Evolutionary conservation across 768 basidiomycete genomes (phyloP).

Genomic region (Podaxis pistillaris): DNA sequence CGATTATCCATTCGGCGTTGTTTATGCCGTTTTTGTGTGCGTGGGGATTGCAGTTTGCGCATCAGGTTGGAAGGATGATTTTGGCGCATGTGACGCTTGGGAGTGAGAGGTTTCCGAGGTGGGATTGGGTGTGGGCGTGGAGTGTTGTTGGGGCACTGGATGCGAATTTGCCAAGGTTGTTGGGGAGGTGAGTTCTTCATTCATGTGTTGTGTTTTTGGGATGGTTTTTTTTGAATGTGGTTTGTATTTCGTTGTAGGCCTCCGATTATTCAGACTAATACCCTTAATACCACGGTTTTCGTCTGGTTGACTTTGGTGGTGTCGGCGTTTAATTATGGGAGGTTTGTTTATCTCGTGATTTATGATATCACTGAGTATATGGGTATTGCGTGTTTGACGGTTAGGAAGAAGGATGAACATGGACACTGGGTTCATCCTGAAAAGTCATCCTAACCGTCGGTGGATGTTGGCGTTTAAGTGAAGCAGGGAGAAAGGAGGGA

Average conservation of each 20-base stretch:
- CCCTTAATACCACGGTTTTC: constrained; percentile 61
- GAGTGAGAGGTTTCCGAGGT: constrained; percentile 76
- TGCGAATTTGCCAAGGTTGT: constrained; percentile 69
- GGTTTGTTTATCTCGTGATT: constrained; percentile 84
- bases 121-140: constrained; percentile 88
- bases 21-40: constrained; percentile 88
- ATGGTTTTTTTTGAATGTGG: constrained; percentile 1
- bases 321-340: constrained; percentile 67
- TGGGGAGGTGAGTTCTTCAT: constrained; percentile 55
- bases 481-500: not conserved
- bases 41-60: constrained; percentile 92
- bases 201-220: not conserved
- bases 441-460: constrained; percentile 1
- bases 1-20: constrained; percentile 71
- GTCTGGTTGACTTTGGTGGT: constrained; percentile 69
- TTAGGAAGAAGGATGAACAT: constrained; percentile 74
- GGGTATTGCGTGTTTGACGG: constrained; percentile 94
- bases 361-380: constrained; percentile 85
- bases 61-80: constrained; percentile 91
- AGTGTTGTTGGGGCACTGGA: constrained; percentile 76
- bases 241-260: constrained; percentile 33
- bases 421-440: constrained; percentile 17
- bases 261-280: constrained; percentile 74
- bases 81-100: constrained; percentile 81
- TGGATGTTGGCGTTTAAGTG: not conserved